Evolutionary conservation across 192 early-diverging fungal species (phyloP).

Genomic region (Pecoramyces ruminantium): DNA sequence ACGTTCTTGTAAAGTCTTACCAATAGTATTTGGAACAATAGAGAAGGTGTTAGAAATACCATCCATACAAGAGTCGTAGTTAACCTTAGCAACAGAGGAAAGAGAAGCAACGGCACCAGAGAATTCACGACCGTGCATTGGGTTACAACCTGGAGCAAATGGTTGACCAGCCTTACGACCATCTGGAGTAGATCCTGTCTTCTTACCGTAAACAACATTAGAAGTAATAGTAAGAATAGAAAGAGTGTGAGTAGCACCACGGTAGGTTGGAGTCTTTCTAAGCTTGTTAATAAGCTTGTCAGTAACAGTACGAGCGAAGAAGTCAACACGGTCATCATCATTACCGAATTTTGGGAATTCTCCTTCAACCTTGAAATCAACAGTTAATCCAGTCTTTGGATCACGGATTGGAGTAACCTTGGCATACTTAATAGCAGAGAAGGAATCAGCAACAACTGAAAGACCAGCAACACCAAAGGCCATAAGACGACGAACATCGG

Average conservation of each 20-base stretch:
- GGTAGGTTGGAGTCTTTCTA: constrained; percentile 6
- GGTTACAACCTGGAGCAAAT: constrained; percentile 7
- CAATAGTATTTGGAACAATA: constrained; percentile 5
- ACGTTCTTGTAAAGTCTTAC: constrained; percentile 1
- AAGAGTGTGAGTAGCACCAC: constrained; percentile 4
- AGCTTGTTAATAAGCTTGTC: constrained; percentile 1
- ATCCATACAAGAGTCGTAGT: constrained; percentile 5
- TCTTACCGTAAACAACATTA: constrained; percentile 8
- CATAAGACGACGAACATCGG: constrained; percentile 9
- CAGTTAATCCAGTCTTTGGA: constrained; percentile 7
- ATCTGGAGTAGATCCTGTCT: constrained; percentile 8
- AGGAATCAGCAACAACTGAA: constrained; percentile 7
- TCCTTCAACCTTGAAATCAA: constrained; percentile 8
- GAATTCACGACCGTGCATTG: constrained; percentile 8
- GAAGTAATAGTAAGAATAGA: constrained; percentile 7
- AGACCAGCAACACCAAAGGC: constrained; percentile 9
- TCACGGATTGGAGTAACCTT: constrained; percentile 6
- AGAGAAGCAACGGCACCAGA: constrained; percentile 4
- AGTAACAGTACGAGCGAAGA: constrained; percentile 3
- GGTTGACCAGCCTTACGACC: constrained; percentile 4
- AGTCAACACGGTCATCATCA: constrained; percentile 8
- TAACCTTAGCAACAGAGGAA: constrained; percentile 6
- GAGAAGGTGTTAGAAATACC: constrained; percentile 10
- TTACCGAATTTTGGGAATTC: constrained; percentile 10
- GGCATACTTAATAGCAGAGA: constrained; percentile 7